Base-by-base conservation (phyloP, 257 asterid genomes). In the Petrea volubilis region DNA sequence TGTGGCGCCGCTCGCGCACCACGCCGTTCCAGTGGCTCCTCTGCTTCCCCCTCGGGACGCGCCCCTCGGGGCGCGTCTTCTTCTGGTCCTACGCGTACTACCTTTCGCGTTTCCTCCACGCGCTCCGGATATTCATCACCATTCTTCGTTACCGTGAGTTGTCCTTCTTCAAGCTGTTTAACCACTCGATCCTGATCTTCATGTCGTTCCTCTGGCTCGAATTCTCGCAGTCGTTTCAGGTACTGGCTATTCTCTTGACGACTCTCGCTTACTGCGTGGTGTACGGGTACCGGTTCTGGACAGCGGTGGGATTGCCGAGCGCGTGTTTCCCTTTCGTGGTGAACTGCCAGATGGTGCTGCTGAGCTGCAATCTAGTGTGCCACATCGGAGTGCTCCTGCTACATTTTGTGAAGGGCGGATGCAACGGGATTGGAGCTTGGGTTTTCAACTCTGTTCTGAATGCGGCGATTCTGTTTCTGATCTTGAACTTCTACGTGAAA, bases 381-480 rank as follows among this genome's bases (percentile, higher is more conserved):
- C 96, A 93, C 49, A 60, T 86, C 18, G 97, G 89, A 2, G 98
- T 93, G 17, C 77, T 93, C 0, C 67, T 74, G 50, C 67, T 93
- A 50, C 96, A 93, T 64, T 38, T 87, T 15, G 59, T 89, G 43
- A 93, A 91, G 64, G 97, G 98, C 2, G 96, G 96, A 0, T 93
- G 98, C 68, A 87, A 88, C 34, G 98, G 98, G 8, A 91, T 93
- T 20, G 96, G 92, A 0, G 97, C 98, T 1, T 93, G 98, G 97
- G 34, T 75, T 7, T 87, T 91, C 80, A 93, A 93, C 66, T 89
- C 98, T 3, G 81, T 94, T 11, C 85, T 94, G 1, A 94, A 94
- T 24, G 92, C 81, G 1, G 89, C 93, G 0, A 83, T 91, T 55
- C 79, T 91, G 40, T 44, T 83, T n/a, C 80, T 94, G 17, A 78